Conservation (phyloP, 352 stramenopile genomes). For the Globisporangium splendens region DNA sequence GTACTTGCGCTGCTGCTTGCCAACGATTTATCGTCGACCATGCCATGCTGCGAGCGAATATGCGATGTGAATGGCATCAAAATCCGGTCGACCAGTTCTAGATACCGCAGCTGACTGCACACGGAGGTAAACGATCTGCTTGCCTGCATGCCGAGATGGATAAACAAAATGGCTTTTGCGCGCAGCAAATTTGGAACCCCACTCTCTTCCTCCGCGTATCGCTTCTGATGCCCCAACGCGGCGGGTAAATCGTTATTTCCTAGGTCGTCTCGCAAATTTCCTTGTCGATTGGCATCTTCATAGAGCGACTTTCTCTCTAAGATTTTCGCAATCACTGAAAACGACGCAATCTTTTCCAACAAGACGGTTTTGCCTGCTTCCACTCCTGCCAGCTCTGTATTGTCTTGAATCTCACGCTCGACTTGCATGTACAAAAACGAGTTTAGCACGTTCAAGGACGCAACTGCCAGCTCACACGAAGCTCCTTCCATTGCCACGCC, state of each 20-base stretch:
- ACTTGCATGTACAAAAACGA: slow-evolving; percentile 51
- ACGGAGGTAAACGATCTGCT: slow-evolving; percentile 35
- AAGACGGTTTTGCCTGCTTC: slow-evolving; percentile 29
- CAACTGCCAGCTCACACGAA: slow-evolving; percentile 30
- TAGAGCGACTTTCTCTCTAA: slow-evolving; percentile 18
- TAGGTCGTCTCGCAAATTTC: not conserved
- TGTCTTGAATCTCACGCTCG: slow-evolving; percentile 15
- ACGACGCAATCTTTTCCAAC: slow-evolving; percentile 30
- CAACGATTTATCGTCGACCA: not conserved
- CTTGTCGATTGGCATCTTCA: slow-evolving; percentile 12
- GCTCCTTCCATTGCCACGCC: slow-evolving; percentile 15
- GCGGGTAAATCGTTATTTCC: not conserved
- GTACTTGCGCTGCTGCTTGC: slow-evolving; percentile 7
- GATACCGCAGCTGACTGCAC: slow-evolving; percentile 32
- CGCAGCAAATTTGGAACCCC: slow-evolving; percentile 32
- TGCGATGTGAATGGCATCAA: slow-evolving; percentile 23
- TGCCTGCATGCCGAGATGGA: slow-evolving; percentile 52
- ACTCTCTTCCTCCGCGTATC: slow-evolving; percentile 16
- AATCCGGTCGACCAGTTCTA: slow-evolving; percentile 32
- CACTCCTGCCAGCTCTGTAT: slow-evolving; percentile 20
- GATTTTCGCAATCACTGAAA: slow-evolving; percentile 28
- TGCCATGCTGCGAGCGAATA: slow-evolving; percentile 8
- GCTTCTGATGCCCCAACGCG: not conserved
- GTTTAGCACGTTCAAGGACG: slow-evolving; percentile 68
- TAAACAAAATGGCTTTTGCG: slow-evolving; percentile 62